These are phyloP conservation scores for Vigna unguiculata DNA, from an alignment of 306 rosid genomes.

Conservation along the genomic window DNA sequence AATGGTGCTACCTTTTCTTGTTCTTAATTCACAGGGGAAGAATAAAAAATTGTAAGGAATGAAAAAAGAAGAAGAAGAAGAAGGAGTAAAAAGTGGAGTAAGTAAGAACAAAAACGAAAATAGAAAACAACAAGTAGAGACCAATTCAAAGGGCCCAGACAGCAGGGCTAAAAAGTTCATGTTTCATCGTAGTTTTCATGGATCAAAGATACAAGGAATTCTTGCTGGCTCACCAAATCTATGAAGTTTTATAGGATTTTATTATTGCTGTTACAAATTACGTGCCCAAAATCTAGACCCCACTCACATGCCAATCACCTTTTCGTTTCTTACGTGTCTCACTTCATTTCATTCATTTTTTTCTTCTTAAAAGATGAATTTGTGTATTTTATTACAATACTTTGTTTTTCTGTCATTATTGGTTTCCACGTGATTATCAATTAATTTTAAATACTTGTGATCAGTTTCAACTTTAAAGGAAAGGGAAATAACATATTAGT, in stretches of 20 bases:
- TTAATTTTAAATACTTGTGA: neutral
- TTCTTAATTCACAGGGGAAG: neutral
- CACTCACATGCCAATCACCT: slow-evolving; percentile 56
- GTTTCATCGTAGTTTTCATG: slow-evolving; percentile 22
- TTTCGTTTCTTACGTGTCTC: slow-evolving; percentile 40
- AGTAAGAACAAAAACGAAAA: neutral
- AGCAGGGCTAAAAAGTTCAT: slow-evolving; percentile 31
- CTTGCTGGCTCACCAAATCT: slow-evolving; percentile 43
- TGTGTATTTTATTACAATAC: neutral
- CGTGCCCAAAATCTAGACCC: slow-evolving; percentile 54
- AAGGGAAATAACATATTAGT: no score
- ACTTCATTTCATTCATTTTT: slow-evolving; percentile 32
- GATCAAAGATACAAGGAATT: slow-evolving; percentile 29
- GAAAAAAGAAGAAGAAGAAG: neutral
- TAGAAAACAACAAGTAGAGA: neutral
- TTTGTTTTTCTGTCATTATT: neutral
- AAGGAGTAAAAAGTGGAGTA: slow-evolving; percentile 16
- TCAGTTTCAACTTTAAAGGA: neutral
- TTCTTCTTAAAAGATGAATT: neutral
- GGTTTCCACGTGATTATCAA: neutral
- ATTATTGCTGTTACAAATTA: neutral
- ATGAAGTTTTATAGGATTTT: slow-evolving; percentile 23
- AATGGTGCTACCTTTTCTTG: neutral
- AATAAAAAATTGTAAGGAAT: slow-evolving; percentile 15
- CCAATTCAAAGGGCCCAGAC: slow-evolving; percentile 31